phyloP scores from a whole-genome alignment of 1,139 yeast species.

The Hyphopichia wangnamkhiaoensis region DNA sequence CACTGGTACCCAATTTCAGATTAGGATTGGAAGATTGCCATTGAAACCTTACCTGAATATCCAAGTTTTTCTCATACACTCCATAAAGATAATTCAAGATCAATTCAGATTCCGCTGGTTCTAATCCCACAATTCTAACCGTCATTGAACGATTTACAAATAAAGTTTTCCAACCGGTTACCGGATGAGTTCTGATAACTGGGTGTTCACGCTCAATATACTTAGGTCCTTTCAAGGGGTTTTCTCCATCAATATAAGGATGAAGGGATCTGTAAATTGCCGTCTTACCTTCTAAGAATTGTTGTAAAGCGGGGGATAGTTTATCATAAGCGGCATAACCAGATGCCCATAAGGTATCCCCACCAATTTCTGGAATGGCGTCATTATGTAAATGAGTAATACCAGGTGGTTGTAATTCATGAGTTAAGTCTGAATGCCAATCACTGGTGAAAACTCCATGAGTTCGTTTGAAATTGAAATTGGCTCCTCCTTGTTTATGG shows the following conservation, averaged over 20 bases:
- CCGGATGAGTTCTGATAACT: constrained; percentile 17
- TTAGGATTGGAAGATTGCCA: constrained; percentile 39
- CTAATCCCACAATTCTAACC: constrained; percentile 21
- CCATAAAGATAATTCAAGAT: constrained; percentile 21
- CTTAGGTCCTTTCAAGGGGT: constrained; percentile 21
- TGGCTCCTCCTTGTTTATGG: constrained; percentile 15
- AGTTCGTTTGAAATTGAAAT: constrained; percentile 12
- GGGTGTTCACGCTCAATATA: constrained; percentile 19
- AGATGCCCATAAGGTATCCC: constrained; percentile 18
- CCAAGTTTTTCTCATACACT: constrained; percentile 22
- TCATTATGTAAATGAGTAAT: constrained; percentile 18
- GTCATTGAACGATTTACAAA: constrained; percentile 22
- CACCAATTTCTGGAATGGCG: constrained; percentile 16
- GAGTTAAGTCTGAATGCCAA: constrained; percentile 20
- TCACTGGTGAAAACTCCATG: constrained; percentile 10
- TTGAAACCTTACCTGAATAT: constrained; percentile 44
- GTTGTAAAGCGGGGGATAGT: constrained; percentile 23
- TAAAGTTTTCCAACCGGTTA: constrained; percentile 18
- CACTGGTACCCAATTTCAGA: constrained; percentile 46
- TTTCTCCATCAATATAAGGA: constrained; percentile 19
- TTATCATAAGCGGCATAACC: constrained; percentile 24
- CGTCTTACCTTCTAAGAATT: constrained; percentile 23
- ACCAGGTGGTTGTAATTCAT: constrained; percentile 19
- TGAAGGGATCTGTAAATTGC: constrained; percentile 23
- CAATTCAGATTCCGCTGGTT: constrained; percentile 18